These are phyloP conservation scores for Solanum hybrid DNA, from an alignment of 305 asterid genomes.

Conservation along the genomic window DNA sequence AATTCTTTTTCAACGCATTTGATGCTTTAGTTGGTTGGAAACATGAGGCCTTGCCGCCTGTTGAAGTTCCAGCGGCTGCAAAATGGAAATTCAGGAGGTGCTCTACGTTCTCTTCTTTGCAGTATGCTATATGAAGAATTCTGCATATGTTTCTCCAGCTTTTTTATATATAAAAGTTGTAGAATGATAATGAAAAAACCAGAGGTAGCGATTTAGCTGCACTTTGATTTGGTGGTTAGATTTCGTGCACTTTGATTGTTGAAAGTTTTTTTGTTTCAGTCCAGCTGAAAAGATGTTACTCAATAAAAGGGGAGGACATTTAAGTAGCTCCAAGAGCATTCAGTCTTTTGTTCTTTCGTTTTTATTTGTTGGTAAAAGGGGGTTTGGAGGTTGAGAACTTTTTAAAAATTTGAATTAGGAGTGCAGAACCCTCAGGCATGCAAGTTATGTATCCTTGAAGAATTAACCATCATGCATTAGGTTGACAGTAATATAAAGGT, in stretches of 20 bases:
- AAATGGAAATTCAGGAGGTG: constrained; percentile 84
- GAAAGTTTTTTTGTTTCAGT: neutral
- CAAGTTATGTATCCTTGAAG: neutral
- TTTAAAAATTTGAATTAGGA: neutral
- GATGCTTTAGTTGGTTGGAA: constrained; percentile 95
- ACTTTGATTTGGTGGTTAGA: neutral
- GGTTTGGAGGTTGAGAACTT: neutral
- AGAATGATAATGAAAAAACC: neutral
- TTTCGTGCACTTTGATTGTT: neutral
- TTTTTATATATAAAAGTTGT: neutral
- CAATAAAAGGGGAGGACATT: neutral
- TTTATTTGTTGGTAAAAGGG: neutral
- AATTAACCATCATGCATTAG: neutral
- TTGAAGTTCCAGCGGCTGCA: constrained; percentile 97
- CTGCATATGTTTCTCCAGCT: neutral
- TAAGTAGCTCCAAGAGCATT: neutral
- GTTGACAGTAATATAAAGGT: neutral
- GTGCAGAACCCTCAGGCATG: neutral
- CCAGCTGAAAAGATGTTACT: neutral
- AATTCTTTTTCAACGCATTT: constrained; percentile 66
- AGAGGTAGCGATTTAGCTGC: neutral
- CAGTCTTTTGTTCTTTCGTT: neutral
- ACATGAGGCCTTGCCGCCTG: constrained; percentile 79
- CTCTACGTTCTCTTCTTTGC: neutral
- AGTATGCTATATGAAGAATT: neutral